phyloP scores from a whole-genome alignment of 805 yeast genomes.

The Myxozyma neglecta region DNA sequence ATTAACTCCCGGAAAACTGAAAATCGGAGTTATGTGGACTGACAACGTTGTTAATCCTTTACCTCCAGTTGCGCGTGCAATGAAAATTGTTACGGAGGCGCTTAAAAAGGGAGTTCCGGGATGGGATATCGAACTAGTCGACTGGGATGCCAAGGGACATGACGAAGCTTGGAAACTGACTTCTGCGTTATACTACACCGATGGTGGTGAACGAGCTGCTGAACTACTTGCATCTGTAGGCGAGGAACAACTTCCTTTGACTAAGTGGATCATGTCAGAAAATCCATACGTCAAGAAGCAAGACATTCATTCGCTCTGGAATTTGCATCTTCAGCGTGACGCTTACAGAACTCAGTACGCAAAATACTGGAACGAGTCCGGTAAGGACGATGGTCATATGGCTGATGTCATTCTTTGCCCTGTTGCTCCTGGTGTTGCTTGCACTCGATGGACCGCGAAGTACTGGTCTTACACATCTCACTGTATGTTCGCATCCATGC shows the following conservation, averaged over 20 bases:
- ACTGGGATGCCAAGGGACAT: slow-evolving; percentile 34
- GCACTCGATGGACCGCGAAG: slow-evolving; percentile 58
- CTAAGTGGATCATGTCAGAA: slow-evolving; percentile 54
- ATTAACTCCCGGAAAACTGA: slow-evolving; percentile 40
- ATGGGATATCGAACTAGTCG: slow-evolving; percentile 36
- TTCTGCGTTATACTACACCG: slow-evolving; percentile 54
- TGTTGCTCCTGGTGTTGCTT: slow-evolving; percentile 69
- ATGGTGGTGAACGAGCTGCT: slow-evolving; percentile 63
- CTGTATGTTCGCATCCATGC: slow-evolving; percentile 35
- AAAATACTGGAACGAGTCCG: slow-evolving; percentile 48
- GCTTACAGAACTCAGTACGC: slow-evolving; percentile 57
- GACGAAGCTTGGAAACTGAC: slow-evolving; percentile 38
- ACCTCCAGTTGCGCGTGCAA: slow-evolving; percentile 48
- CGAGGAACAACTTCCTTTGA: slow-evolving; percentile 65
- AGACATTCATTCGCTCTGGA: slow-evolving; percentile 41
- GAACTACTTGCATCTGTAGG: slow-evolving; percentile 58
- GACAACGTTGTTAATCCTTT: slow-evolving; percentile 56
- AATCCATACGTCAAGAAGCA: slow-evolving; percentile 39
- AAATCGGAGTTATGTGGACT: slow-evolving; percentile 50
- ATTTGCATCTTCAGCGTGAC: slow-evolving; percentile 58
- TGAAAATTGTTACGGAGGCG: slow-evolving; percentile 43
- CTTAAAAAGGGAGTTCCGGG: slow-evolving; percentile 49
- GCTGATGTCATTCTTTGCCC: slow-evolving; percentile 70
- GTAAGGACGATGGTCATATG: slow-evolving; percentile 26
- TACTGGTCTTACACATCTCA: slow-evolving; percentile 82